Evolutionary conservation across 2,329 filamentous ascomycete genomes (phyloP).

Genomic region (Alternaria ethzedia): DNA sequence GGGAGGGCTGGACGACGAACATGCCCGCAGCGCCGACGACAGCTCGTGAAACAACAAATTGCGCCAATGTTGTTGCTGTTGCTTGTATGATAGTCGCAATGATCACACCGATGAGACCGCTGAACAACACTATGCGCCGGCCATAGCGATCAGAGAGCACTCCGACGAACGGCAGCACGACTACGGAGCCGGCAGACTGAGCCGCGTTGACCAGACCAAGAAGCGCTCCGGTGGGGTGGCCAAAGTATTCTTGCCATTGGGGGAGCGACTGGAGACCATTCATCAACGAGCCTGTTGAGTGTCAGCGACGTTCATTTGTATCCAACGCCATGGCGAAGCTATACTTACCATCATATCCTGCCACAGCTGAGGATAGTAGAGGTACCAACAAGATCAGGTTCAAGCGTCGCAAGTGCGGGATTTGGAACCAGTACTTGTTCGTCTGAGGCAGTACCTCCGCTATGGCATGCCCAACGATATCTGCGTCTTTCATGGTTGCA

Average conservation of each 20-base stretch:
- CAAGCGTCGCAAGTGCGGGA: constrained; percentile 52
- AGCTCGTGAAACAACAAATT: constrained; percentile 56
- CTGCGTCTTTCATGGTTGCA: constrained; percentile 14
- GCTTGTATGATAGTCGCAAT: background rate
- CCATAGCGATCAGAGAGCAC: constrained; percentile 15
- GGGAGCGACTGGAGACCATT: constrained; percentile 50
- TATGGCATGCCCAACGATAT: constrained; percentile 37
- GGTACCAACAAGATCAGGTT: constrained; percentile 55
- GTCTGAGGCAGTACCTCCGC: constrained; percentile 52
- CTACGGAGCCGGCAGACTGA: constrained; percentile 13
- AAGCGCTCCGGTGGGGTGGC: constrained; percentile 15
- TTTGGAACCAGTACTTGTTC: constrained; percentile 49
- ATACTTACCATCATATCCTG: constrained; percentile 32
- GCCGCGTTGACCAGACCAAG: constrained; percentile 22
- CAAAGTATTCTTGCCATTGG: constrained; percentile 19
- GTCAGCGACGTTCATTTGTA: background rate
- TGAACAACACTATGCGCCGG: constrained; percentile 10
- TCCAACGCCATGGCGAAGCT: background rate
- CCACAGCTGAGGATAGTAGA: constrained; percentile 51
- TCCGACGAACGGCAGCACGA: constrained; percentile 14
- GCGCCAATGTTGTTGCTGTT: constrained; percentile 42
- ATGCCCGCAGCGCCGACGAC: constrained; percentile 55
- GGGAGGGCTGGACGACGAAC: constrained; percentile 58
- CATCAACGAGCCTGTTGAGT: constrained; percentile 34
- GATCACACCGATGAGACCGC: background rate